phyloP scores from a whole-genome alignment of 805 yeast species.

The Candida broadrunensis region DNA sequence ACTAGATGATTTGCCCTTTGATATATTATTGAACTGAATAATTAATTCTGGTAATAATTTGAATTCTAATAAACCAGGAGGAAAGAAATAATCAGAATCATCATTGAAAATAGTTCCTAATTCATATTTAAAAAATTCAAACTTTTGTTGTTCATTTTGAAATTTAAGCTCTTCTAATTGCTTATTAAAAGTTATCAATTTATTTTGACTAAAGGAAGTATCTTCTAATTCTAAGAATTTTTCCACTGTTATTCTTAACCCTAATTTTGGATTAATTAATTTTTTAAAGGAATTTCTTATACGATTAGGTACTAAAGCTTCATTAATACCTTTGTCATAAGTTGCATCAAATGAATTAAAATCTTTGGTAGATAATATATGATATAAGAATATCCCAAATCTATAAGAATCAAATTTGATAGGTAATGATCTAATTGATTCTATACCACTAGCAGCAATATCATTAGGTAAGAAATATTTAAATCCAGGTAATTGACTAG shows the following conservation, averaged over 20 bases:
- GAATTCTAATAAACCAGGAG: slow-evolving; percentile 51
- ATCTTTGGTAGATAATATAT: slow-evolving; percentile 15
- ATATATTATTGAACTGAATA: slow-evolving; percentile 35
- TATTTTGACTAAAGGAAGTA: slow-evolving; percentile 31
- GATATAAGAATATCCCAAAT: slow-evolving; percentile 51
- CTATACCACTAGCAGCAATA: slow-evolving; percentile 43
- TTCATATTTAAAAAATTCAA: slow-evolving; percentile 36
- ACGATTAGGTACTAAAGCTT: slow-evolving; percentile 3
- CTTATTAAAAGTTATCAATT: slow-evolving; percentile 50
- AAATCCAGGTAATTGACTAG: slow-evolving; percentile 19
- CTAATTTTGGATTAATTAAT: slow-evolving; percentile 32
- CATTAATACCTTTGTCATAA: slow-evolving; percentile 2
- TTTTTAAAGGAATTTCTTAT: slow-evolving; percentile 14
- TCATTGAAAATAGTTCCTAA: slow-evolving; percentile 21
- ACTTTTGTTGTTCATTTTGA: slow-evolving; percentile 51
- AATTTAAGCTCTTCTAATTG: slow-evolving; percentile 56
- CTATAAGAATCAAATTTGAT: slow-evolving; percentile 62
- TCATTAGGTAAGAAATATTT: slow-evolving; percentile 45
- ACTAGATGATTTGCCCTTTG: slow-evolving; percentile 21
- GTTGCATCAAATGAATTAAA: slow-evolving; percentile 3
- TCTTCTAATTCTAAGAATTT: slow-evolving; percentile 25
- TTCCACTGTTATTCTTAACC: slow-evolving; percentile 30
- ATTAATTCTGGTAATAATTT: slow-evolving; percentile 71
- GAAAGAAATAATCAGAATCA: slow-evolving; percentile 28
- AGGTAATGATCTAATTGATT: slow-evolving; percentile 30